These are phyloP conservation scores for Talaromyces ruber DNA, from an alignment of 495 filamentous ascomycete species.

Conservation along the genomic window DNA sequence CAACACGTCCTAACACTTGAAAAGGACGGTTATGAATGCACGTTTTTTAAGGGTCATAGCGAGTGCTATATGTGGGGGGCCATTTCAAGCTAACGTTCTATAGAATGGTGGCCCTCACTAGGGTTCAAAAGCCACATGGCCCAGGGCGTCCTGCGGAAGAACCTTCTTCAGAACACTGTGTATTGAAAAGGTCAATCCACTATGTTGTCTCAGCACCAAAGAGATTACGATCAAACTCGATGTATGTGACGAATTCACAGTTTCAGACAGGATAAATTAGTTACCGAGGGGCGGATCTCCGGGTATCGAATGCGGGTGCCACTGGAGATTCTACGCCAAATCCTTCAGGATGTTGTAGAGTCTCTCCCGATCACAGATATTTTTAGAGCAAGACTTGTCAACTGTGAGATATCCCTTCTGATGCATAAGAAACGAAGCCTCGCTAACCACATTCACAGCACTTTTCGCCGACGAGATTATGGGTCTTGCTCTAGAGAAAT, in stretches of 20 bases:
- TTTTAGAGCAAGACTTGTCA: neutral
- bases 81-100: too few relatives aligned
- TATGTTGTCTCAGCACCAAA: neutral
- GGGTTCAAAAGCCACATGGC: too few relatives aligned
- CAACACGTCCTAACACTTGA: too few relatives aligned
- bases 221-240: neutral
- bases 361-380: neutral
- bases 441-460: neutral
- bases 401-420: neutral
- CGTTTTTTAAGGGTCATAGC: too few relatives aligned
- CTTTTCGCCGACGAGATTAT: neutral
- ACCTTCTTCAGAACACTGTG: neutral
- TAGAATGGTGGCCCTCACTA: too few relatives aligned
- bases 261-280: neutral
- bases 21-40: too few relatives aligned
- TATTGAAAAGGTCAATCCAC: neutral
- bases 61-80: too few relatives aligned
- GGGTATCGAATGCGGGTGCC: neutral
- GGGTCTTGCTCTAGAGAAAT: neutral
- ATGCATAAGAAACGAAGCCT: neutral
- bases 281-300: neutral
- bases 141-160: too few relatives aligned
- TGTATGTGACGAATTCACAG: neutral
- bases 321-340: neutral
- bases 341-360: neutral